Evolutionary conservation across 164 flowering plant species (phyloP).

Genomic region (Nymphaea thermarum): DNA sequence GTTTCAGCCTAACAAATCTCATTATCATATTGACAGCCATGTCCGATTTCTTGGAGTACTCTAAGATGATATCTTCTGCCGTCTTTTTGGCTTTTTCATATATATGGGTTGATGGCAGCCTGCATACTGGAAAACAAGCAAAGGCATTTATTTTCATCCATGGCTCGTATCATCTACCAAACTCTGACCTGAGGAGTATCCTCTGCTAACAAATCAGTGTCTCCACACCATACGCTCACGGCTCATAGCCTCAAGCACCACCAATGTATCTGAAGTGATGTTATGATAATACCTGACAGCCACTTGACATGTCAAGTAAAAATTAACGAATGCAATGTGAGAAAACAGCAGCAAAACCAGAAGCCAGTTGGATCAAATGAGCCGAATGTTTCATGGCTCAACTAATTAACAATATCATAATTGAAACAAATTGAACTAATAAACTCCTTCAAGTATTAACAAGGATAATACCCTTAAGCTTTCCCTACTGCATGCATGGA

Average conservation of each 20-base stretch:
- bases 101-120: constrained; percentile 85
- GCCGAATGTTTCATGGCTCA: too few relatives aligned
- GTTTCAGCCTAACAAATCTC: constrained; percentile 33
- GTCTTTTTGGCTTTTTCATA: constrained; percentile 97
- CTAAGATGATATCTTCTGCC: constrained; percentile 94
- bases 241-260: constrained; percentile 84
- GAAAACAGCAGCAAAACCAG: too few relatives aligned
- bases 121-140: constrained; percentile 11
- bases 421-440: too few relatives aligned
- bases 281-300: constrained; percentile 85
- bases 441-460: too few relatives aligned
- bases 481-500: too few relatives aligned
- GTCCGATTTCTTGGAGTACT: constrained; percentile 70
- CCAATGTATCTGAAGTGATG: constrained; percentile 87
- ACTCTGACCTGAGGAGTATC: constrained; percentile 70
- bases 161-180: not conserved
- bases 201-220: constrained; percentile 88
- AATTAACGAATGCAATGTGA: too few relatives aligned
- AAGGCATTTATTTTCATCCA: not conserved
- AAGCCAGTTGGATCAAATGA: too few relatives aligned
- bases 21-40: constrained; percentile 91
- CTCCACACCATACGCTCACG: constrained; percentile 61
- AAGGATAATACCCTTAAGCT: too few relatives aligned
- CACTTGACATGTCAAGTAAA: too few relatives aligned
- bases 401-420: too few relatives aligned